Evolutionary conservation across 352 stramenopile genomes (phyloP), one percentile per base, ranked within the genome.

Genomic region (Pythium sukuiense): DNA sequence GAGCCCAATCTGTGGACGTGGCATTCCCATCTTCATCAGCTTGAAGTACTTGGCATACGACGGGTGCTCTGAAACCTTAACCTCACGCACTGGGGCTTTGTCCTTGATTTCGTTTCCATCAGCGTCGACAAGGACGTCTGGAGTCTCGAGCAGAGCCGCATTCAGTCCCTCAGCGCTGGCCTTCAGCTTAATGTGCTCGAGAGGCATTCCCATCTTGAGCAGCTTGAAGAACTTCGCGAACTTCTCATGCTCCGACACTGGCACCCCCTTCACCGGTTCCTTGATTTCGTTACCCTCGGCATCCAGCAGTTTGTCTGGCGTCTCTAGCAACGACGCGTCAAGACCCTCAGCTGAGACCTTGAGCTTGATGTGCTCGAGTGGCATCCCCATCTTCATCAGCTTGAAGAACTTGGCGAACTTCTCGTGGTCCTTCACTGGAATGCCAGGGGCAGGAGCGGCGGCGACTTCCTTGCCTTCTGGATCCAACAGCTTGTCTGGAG

Each of bases 341-440:
- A 93, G 67, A 27, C 83, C 84, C 65, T 90, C 83, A 0, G 81
- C 72, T 11, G 69, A 79, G 2, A 65, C 71, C 67, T 97, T 97
- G 70, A 96, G 78, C 72, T 97, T 90, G 3, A 98, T 86, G 20
- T 96, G 90, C 2, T 90, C 88, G 29, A 89, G 79, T 16, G 81
- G 88, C 80, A 96, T 90, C 0, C 85, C 84, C 82, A 96, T 93
- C 39, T 89, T 91, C 53, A 94, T 43, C 74, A 98, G 93, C 65
- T 97, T 98, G 69, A 98, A 98, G 63, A 98, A 98, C 72, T 98
- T 98, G 18, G 72, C 77, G 69, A 96, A 98, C 52, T 92, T 90
- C 16, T 89, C 87, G 70, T 98, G 89, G 6, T 98, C 89, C 62
- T 97, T 89, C 37, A 87, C 81, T 3, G 75, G 69, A 24, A 46